Percentiles rank a stretch among this genome's conserved stretches.
Conservation (phyloP, 2,329 filamentous ascomycete species). For the Exophiala bonariae region DNA sequence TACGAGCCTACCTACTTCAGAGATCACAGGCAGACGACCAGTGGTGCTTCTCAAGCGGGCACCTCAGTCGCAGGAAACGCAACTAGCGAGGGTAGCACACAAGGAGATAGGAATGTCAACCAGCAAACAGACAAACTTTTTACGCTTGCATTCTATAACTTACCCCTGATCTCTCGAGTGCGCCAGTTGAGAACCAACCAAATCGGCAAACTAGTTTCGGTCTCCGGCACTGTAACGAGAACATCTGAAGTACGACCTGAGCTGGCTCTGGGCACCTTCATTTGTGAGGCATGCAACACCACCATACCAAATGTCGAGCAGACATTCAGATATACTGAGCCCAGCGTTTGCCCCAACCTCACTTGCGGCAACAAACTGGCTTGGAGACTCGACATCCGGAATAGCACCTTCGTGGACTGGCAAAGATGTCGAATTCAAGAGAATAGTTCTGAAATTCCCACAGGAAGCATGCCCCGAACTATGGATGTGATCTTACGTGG, state of each 20-base stretch:
- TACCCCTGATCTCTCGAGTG: conserved; percentile 82
- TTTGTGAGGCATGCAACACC: conserved; percentile 82
- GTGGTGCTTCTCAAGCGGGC: conserved; percentile 69
- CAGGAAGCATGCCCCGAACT: conserved; percentile 95
- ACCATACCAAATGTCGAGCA: conserved; percentile 91
- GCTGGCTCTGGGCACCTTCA: conserved; percentile 86
- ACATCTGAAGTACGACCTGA: conserved; percentile 97
- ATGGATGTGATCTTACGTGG: conserved; percentile 96
- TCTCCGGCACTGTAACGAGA: conserved; percentile 93
- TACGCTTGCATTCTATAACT: conserved; percentile 87
- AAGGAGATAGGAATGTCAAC: conserved; percentile 73
- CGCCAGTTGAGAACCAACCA: conserved; percentile 83
- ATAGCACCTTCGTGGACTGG: conserved; percentile 98
- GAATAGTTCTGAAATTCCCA: conserved; percentile 97
- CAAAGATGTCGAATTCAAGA: conserved; percentile 98
- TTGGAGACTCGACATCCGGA: conserved; percentile 96
- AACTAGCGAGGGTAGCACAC: conserved; percentile 62
- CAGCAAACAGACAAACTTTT: conserved; percentile 98
- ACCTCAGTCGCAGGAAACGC: conserved; percentile 60
- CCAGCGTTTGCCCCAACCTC: conserved; percentile 87
- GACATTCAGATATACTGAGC: conserved; percentile 96
- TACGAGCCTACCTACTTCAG: conserved; percentile 93
- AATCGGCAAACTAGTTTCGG: conserved; percentile 89
- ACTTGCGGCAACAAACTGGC: conserved; percentile 84
- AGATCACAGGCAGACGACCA: conserved; percentile 82